Base-by-base conservation (phyloP, 768 basidiomycete genomes). In the Leccinellum albellum region DNA sequence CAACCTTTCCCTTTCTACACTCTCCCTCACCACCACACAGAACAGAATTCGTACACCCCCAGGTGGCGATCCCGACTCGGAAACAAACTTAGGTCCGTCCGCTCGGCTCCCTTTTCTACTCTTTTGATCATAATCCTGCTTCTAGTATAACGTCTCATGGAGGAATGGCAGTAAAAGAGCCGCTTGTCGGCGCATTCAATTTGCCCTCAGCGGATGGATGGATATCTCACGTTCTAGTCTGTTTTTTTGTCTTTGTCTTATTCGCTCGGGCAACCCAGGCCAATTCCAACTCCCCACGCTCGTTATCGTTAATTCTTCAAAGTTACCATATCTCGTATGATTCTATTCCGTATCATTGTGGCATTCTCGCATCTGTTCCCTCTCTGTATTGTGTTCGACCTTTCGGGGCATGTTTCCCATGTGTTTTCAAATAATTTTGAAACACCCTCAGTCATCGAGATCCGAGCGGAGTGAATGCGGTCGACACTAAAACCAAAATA, bases 271-370 rank as follows among this genome's bases (percentile, higher is more conserved):
- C 15, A 40, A 28, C 17, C 17, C 35, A 35, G 10, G 51, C 31
- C 17, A 58, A 9, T 50, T 37, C 48, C 53, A 40, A 52, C 32
- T 42, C 26, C 21, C 32, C 35, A 54, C 56, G 24, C 45, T 64
- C 63, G 0, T 56, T 64, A 13, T 3, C 26, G 12, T 32, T 17
- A 10, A 4, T n/a, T 48, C 40, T 49, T 46, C 2, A 23, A 26
- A 51, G 10, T 13, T 51, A 59, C 26, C 50, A 8, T 54, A 58
- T 14, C 2, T 3, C 45, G 45, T 51, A 50, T 21, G 15, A 46
- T 49, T 28, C 42, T 55, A 50, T 60, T 51, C 13, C 20, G 32
- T 35, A 35, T 35, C 17, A 35, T 35, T 50, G 44, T 50, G 24
- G 5, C 35, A 21, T n/a, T 15, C 23, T 5, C 13, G 33, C 33